phyloP scores from a whole-genome alignment of 306 rosid genomes.

The Prunus davidiana region DNA sequence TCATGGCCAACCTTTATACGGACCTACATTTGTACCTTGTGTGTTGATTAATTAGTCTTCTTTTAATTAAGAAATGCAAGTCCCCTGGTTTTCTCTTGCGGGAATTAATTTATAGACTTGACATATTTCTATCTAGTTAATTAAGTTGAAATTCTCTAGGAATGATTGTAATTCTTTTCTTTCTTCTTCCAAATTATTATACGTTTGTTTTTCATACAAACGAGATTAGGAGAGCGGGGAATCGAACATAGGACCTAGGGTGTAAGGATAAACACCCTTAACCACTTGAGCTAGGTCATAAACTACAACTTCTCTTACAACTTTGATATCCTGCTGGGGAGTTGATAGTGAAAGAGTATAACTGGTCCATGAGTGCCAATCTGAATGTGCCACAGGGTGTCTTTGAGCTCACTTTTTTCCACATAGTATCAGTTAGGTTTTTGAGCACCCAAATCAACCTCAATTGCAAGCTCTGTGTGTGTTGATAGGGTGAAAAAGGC shows the following conservation, averaged over 20 bases:
- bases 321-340: background rate
- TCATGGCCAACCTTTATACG: conserved; percentile 67
- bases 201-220: no score
- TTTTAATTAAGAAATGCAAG: conserved; percentile 24
- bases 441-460: conserved; percentile 25
- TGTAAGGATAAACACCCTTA: no score
- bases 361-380: conserved; percentile 27
- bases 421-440: conserved; percentile 9
- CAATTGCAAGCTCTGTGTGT: background rate
- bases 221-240: background rate
- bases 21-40: conserved; percentile 48
- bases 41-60: conserved; percentile 39
- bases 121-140: background rate
- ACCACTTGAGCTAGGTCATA: background rate
- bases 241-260: no score
- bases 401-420: conserved; percentile 21
- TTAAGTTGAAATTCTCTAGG: background rate
- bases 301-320: background rate
- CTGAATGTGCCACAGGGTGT: conserved; percentile 23
- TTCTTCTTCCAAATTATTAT: background rate
- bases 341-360: background rate
- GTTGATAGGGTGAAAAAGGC: conserved; percentile 11
- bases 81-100: conserved; percentile 13
- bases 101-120: conserved; percentile 11
- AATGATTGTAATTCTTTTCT: background rate